These are phyloP conservation scores for Verruconis gallopava DNA, from an alignment of 2,329 filamentous ascomycete species.

Conservation along the genomic window DNA sequence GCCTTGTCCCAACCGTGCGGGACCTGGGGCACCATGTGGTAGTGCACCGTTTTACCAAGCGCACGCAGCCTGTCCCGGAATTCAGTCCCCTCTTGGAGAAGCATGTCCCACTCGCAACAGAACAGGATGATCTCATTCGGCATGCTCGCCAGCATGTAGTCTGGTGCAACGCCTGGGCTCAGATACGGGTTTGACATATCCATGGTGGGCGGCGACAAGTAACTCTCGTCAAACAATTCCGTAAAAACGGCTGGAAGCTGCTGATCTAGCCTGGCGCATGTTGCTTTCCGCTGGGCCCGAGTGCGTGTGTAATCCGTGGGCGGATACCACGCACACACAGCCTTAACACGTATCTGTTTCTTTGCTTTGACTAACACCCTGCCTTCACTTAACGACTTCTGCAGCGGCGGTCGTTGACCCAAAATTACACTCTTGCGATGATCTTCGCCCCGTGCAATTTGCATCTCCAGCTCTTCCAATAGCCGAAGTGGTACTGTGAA, in stretches of 20 bases:
- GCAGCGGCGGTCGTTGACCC: conserved; percentile 17
- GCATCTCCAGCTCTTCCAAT: conserved; percentile 29
- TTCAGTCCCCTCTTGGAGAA: conserved; percentile 47
- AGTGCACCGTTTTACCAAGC: conserved; percentile 43
- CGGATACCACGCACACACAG: conserved; percentile 50
- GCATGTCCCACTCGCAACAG: conserved; percentile 55
- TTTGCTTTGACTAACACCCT: conserved; percentile 13
- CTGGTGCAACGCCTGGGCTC: conserved; percentile 43
- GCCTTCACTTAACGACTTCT: conserved; percentile 24
- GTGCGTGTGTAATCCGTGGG: conserved; percentile 49
- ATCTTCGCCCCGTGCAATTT: conserved; percentile 16
- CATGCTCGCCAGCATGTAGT: conserved; percentile 40
- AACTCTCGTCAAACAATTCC: conserved; percentile 39
- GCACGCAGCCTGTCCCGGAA: conserved; percentile 47
- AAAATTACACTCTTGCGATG: conserved; percentile 4
- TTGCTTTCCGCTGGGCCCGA: conserved; percentile 44
- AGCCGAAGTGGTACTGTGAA: conserved; percentile 49
- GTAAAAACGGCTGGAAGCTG: conserved; percentile 39
- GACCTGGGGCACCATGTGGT: conserved; percentile 45
- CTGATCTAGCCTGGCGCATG: conserved; percentile 39
- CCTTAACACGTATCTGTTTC: conserved; percentile 37
- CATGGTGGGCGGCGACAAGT: conserved; percentile 33
- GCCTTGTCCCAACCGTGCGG: conserved; percentile 56
- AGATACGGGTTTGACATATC: conserved; percentile 45
- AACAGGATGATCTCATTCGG: conserved; percentile 49